A percentile compares a stretch with the other conserved stretches of the same genome.
Conservation (phyloP, 305 asterid genomes). For the Coffea humblotiana region DNA sequence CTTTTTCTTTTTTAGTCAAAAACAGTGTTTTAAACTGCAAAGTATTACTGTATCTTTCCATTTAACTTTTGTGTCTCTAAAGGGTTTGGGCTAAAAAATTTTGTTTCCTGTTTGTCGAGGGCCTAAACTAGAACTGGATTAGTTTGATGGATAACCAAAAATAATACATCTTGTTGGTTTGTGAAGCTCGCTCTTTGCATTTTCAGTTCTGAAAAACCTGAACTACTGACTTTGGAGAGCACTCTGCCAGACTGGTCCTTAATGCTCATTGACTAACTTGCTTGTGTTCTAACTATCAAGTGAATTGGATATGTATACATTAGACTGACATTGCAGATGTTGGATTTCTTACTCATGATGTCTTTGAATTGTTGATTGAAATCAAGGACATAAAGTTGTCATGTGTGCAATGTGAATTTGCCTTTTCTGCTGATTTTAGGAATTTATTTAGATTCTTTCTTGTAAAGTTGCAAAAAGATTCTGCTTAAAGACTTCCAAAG, state of each 20-base stretch:
- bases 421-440: neutral
- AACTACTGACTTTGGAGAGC: neutral
- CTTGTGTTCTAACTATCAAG: too few relatives aligned
- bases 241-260: too few relatives aligned
- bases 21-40: neutral
- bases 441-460: neutral
- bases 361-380: too few relatives aligned
- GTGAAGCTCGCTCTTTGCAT: neutral
- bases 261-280: too few relatives aligned
- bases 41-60: neutral
- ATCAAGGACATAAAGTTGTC: too few relatives aligned
- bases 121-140: neutral
- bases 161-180: neutral
- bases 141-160: neutral
- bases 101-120: neutral
- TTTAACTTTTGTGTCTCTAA: neutral
- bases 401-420: too few relatives aligned
- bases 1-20: neutral
- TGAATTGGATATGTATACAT: too few relatives aligned
- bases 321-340: too few relatives aligned
- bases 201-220: neutral
- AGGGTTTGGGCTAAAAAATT: neutral
- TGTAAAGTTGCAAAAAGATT: neutral
- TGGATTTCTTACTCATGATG: too few relatives aligned
- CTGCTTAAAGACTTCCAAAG: neutral